Evolutionary conservation across 768 basidiomycete species (phyloP), one percentile per base, ranked within the genome.

Genomic region (Macrolepiota albuminosa): DNA sequence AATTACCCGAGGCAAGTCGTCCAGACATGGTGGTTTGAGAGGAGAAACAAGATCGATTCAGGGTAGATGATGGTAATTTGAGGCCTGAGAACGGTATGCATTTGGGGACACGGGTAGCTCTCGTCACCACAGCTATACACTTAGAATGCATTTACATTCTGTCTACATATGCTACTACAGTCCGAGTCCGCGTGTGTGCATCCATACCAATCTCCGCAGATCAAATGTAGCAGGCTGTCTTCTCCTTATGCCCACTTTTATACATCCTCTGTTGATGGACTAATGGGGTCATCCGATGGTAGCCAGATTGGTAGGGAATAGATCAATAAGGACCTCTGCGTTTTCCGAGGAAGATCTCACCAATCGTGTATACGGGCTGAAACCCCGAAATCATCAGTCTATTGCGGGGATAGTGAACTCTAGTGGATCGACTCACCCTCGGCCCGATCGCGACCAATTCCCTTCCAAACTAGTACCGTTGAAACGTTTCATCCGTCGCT

Each of bases 361-460:
- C 94, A 95, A 67, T 95, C 90, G 67, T 95, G 93, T 95, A 96
- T 36, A 96, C 86, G 31, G 91, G 78, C 84, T 89, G 64, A 26
- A 54, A 45, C 45, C 5, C 9, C 9, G 37, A 54, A 48, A 51
- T 36, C 21, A 24, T 52, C 1, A 52, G 21, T 16, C 6, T 24
- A 37, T 24, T 37, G 24, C 31, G 50, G 3, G 26, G 40, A n/a
- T 43, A 14, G 24, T 55, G 33, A 36, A 53, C 37, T 14, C 31
- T 6, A n/a, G 54, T 26, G 36, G 40, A 43, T 37, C n/a, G 48
- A 72, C 82, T 67, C 62, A 88, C 88, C 58, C 73, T 70, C 16
- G 94, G 94, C 1, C 91, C 86, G 61, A 97, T 96, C 18, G 85
- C 21, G 29, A 29, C 1, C 29, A 29, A 29, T 29, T 29, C 29